Base-by-base conservation (phyloP, 495 filamentous ascomycete genomes). In the Penicillium samsonianum region DNA sequence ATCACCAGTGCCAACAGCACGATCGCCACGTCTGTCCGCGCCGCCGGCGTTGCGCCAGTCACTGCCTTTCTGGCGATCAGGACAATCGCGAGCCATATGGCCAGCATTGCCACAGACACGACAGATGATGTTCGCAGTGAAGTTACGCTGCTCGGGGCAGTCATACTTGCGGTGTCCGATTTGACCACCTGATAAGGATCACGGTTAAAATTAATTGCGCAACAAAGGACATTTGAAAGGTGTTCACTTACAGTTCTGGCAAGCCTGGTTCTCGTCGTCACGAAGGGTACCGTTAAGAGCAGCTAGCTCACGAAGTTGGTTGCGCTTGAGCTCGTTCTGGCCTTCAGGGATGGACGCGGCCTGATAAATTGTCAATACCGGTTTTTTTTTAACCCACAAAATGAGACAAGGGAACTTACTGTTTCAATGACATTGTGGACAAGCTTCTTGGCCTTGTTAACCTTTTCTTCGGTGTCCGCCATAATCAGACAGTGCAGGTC, bases 81-180 rank as follows among this genome's bases (percentile, higher is more conserved):
- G 90, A 79, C 94, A 99, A 78, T 95, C 91, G 64, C 90, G 84
- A 58, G 88, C 91, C 89, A 96, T 92, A 66, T 96, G 91, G 1
- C 91, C 91, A 55, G 91, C 91, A 64, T 95, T 93, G 52, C 95
- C 95, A 76, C 95, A 99, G 66, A 96, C 90, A 62, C 94, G 93
- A 79, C 95, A 99, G 73, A 99, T 99, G 74, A 98, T 97, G 70
- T 92, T 96, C 64, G 95, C 91, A 23, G 95, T 98, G 75, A 89
- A 98, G 73, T 99, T 99, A 69, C 90, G 88, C 72, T 96, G 91
- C 78, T 99, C 89, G 7, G 95, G 95, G 63, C 95, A 99, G 72
- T 99, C 95, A 65, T 96, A 98, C 73, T 98, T 99, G 71, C 95
- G 86, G 73, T 99, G 95, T 55, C 95, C 95, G 58, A 99, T 98